Evolutionary conservation across 106 monocot species (phyloP).

Genomic region (Allium fistulosum): DNA sequence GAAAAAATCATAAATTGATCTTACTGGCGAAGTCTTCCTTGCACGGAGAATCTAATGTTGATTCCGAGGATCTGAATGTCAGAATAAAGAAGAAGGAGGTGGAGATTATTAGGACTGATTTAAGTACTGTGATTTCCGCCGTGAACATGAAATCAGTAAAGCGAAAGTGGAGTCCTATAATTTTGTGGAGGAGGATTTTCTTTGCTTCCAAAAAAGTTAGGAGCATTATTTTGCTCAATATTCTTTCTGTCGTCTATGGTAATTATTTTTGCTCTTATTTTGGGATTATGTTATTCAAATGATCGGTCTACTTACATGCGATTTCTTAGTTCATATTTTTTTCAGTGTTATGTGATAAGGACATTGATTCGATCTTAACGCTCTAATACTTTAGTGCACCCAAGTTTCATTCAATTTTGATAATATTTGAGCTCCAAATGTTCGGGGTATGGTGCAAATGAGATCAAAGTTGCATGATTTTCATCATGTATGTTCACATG

Average conservation of each 20-base stretch:
- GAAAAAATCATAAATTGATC: background rate
- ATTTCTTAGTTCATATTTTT: too few relatives aligned
- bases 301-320: too few relatives aligned
- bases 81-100: background rate
- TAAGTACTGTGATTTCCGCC: background rate
- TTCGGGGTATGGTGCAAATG: too few relatives aligned
- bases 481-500: too few relatives aligned
- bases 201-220: constrained; percentile 71
- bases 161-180: constrained; percentile 15
- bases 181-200: constrained; percentile 58
- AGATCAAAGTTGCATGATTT: too few relatives aligned
- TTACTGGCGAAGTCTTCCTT: constrained; percentile 1
- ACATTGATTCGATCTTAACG: too few relatives aligned
- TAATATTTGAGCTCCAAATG: too few relatives aligned
- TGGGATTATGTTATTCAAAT: too few relatives aligned
- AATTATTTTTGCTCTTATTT: background rate
- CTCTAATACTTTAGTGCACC: too few relatives aligned
- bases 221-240: constrained; percentile 73
- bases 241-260: constrained; percentile 76
- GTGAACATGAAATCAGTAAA: background rate
- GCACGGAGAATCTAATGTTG: background rate
- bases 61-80: background rate
- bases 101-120: background rate
- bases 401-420: too few relatives aligned
- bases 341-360: too few relatives aligned